A percentile compares a stretch with the other conserved stretches of the same genome.
Evolutionary conservation across 176 grass and related monocot genomes (phyloP).

Genomic region (Triticum urartu): DNA sequence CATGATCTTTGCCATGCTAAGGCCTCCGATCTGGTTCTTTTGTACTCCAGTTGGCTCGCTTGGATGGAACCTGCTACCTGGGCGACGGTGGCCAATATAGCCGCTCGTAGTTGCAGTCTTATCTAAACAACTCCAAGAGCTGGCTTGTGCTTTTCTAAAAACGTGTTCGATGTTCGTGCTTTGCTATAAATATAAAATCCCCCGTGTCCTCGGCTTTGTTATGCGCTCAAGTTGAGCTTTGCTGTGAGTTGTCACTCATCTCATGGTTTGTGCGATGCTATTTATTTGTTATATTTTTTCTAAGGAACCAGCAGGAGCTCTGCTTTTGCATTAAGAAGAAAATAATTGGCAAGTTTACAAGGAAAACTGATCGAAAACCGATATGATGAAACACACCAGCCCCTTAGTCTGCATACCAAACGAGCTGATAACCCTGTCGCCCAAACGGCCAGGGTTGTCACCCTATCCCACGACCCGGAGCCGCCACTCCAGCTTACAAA

Average conservation of each 20-base stretch:
- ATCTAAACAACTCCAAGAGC: neutral
- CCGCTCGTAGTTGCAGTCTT: neutral
- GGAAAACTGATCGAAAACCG: no score
- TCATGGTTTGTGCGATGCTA: neutral
- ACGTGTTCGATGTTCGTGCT: neutral
- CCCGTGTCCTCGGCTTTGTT: neutral
- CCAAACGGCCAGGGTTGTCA: no score
- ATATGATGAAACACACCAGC: no score
- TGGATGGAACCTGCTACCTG: constrained; percentile 13
- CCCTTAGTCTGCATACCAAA: no score
- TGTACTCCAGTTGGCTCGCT: neutral
- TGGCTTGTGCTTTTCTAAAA: neutral
- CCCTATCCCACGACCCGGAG: no score
- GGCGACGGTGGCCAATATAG: neutral
- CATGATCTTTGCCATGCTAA: constrained; percentile 27
- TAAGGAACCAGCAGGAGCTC: no score
- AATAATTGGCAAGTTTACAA: no score
- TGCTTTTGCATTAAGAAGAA: no score
- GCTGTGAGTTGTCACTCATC: neutral
- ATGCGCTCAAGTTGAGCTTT: neutral
- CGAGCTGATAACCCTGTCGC: no score
- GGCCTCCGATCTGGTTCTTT: neutral
- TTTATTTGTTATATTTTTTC: neutral
- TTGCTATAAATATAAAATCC: neutral
- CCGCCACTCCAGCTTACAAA: no score